Conservation (phyloP, 768 basidiomycete genomes). For the Psilocybe tampanensis region DNA sequence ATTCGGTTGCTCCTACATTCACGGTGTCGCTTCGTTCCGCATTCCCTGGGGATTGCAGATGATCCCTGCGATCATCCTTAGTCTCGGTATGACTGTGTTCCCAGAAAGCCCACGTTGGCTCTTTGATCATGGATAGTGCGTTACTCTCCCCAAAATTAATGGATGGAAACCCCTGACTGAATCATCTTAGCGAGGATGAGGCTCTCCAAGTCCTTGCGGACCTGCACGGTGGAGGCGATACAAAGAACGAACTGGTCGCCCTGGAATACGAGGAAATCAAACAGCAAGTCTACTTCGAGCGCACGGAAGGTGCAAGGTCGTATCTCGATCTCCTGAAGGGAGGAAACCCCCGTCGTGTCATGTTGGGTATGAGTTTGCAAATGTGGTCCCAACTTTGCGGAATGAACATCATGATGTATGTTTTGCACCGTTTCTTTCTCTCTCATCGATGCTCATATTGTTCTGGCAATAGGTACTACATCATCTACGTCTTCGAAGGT, state of each 20-base stretch:
- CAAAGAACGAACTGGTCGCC: slow-evolving; percentile 59
- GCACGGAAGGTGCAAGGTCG: slow-evolving; percentile 70
- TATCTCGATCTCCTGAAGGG: slow-evolving; percentile 67
- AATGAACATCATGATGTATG: slow-evolving; percentile 82
- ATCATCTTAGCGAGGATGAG: slow-evolving; percentile 51
- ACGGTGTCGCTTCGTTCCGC: slow-evolving; percentile 72
- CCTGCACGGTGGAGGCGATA: slow-evolving; percentile 68
- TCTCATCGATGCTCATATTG: neutral
- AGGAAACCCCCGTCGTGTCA: slow-evolving; percentile 69
- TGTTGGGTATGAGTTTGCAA: slow-evolving; percentile 70
- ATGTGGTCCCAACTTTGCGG: slow-evolving; percentile 81
- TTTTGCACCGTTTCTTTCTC: neutral
- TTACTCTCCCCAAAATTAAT: neutral
- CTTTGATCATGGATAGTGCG: slow-evolving; percentile 58
- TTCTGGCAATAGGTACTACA: slow-evolving; percentile 54
- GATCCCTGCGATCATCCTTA: slow-evolving; percentile 75
- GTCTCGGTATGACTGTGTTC: slow-evolving; percentile 66
- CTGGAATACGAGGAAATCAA: slow-evolving; percentile 74
- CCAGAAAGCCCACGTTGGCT: slow-evolving; percentile 77
- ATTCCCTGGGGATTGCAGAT: slow-evolving; percentile 82
- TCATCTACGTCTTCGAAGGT: slow-evolving; percentile 74
- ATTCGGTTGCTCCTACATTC: slow-evolving; percentile 75
- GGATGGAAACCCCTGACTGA: too few relatives aligned
- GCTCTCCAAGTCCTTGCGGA: slow-evolving; percentile 76
- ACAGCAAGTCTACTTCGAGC: slow-evolving; percentile 59